Evolutionary conservation across 148 eudicot species (phyloP), one percentile per base, ranked within the genome.

Genomic region (Cornus suecica): DNA sequence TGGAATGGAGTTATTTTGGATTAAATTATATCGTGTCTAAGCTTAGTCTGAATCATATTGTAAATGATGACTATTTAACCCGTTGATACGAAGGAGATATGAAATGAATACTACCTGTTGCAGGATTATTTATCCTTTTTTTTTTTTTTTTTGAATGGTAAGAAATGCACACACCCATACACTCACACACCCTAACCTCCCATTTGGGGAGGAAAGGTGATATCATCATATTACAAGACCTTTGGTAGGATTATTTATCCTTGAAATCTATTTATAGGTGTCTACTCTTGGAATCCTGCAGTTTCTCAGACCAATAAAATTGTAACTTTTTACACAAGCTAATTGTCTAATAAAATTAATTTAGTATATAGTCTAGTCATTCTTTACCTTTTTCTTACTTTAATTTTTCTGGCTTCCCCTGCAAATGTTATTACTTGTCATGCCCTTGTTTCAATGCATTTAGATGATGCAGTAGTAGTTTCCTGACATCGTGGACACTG

Each of bases 1-100:
- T 56, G 65, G 26, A 45, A 18, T 71, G 42, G 74, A 22, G 28
- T 71, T 71, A 28, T 27, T 71, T 72, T 32, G 75, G 28, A 28
- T n/a, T 58, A 41, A 28, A 18, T 58, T 2, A 14, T 58, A 18
- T 58, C n/a, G 4, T 29, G 22, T 71, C 26, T 42, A 52, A 71
- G 20, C n/a, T 72, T 30, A 16, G 75, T 72, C 64, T 11, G 9
- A 32, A 32, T 22, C 14, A 30, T 14, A 32, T 8, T 72, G 74
- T 72, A 72, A 72, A 56, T 31, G 29, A 37, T 56, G 74, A 18
- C 20, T 26, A 29, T 56, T 29, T 16, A 29, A 45, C 63, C 34
- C 6, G 42, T 58, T 31, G 22, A 10, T 32, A 37, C 0, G 42
- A 8, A 37, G 42, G 42, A 37, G 2, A 37, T 37, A 37, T 37